phyloP scores from a whole-genome alignment of 208 protist species.

The Leishmania guyanensis region DNA sequence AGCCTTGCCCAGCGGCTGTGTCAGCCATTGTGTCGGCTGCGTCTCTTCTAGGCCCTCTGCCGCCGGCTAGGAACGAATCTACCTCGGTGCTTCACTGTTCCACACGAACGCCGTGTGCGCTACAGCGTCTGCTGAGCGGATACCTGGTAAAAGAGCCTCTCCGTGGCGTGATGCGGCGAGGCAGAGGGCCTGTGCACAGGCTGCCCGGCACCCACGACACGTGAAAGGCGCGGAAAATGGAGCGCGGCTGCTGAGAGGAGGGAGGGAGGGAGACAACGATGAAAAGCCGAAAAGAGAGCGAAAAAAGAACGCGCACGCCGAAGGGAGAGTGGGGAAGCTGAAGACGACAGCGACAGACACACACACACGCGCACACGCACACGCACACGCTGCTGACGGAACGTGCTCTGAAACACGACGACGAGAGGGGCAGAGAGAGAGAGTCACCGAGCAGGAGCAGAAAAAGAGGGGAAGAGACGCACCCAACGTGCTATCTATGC shows the following conservation, averaged over 20 bases:
- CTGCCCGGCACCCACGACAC: no score
- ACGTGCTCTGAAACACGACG: background rate
- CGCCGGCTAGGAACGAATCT: background rate
- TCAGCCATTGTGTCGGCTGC: no score
- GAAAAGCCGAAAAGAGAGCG: constrained; percentile 16
- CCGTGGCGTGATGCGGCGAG: constrained; percentile 13
- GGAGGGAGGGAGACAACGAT: background rate
- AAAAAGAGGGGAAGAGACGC: background rate
- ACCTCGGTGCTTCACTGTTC: constrained; percentile 14
- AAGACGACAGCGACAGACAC: background rate
- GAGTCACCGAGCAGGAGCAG: background rate
- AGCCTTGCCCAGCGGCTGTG: no score
- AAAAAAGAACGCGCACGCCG: constrained; percentile 6
- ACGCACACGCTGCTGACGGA: background rate
- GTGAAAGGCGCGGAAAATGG: background rate
- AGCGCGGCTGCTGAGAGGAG: background rate
- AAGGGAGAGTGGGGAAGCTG: background rate
- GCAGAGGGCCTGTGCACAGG: background rate
- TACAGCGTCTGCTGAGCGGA: constrained; percentile 19
- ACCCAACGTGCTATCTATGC: background rate
- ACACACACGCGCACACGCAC: background rate
- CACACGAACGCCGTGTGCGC: constrained; percentile 26
- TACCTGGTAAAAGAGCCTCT: constrained; percentile 34
- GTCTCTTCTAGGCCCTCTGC: background rate
- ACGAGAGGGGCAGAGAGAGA: background rate